A percentile compares a stretch with the other conserved stretches of the same genome.
Evolutionary conservation across 208 protist genomes (phyloP).

Genomic region (Trypanosoma caninum): DNA sequence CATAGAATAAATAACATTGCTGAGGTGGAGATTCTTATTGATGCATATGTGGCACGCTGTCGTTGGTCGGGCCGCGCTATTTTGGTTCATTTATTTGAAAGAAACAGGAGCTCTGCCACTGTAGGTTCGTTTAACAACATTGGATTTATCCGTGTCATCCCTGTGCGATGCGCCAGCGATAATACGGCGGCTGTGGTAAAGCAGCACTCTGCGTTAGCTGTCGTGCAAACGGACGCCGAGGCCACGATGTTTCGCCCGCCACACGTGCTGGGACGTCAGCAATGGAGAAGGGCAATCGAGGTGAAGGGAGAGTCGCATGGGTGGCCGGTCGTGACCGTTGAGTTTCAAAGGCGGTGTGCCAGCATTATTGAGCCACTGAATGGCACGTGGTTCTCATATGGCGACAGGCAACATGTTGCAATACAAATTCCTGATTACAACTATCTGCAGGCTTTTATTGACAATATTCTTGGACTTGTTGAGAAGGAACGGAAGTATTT

Average conservation of each 20-base stretch:
- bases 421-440: slow-evolving; percentile 26
- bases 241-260: neutral
- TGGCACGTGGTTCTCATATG: slow-evolving; percentile 10
- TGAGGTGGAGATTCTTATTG: slow-evolving; percentile 61
- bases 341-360: slow-evolving; percentile 54
- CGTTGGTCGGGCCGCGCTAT: slow-evolving; percentile 18
- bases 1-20: slow-evolving; percentile 42
- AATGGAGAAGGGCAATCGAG: neutral
- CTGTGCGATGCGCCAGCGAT: neutral
- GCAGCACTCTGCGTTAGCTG: neutral
- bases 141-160: slow-evolving; percentile 48
- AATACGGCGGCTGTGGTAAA: neutral
- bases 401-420: slow-evolving; percentile 17
- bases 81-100: slow-evolving; percentile 50
- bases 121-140: slow-evolving; percentile 40
- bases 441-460: neutral
- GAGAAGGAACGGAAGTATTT: slow-evolving; percentile 5
- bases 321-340: slow-evolving; percentile 48
- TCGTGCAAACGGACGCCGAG: too few relatives aligned
- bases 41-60: slow-evolving; percentile 31
- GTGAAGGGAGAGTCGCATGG: slow-evolving; percentile 19
- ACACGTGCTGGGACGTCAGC: neutral
- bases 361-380: slow-evolving; percentile 46
- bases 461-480: slow-evolving; percentile 4
- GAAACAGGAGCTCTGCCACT: neutral